phyloP scores from a whole-genome alignment of 805 yeast genomes.

The Lipomyces kockii region DNA sequence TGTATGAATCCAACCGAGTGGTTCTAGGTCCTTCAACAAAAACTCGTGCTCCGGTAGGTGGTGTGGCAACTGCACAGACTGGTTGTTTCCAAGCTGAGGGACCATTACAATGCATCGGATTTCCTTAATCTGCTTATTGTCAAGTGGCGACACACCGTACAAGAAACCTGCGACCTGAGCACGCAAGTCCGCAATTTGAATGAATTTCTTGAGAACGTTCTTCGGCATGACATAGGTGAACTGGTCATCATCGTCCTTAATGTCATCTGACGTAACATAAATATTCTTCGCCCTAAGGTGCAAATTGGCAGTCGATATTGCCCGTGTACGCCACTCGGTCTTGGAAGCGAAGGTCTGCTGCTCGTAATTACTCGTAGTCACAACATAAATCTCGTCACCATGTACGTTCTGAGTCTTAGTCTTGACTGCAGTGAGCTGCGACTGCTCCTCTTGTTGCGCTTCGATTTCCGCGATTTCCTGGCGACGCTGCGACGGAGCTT shows the following conservation, averaged over 20 bases:
- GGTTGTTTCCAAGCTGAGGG: conserved; percentile 83
- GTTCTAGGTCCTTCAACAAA: conserved; percentile 62
- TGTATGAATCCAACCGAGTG: conserved; percentile 95
- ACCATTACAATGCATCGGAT: conserved; percentile 73
- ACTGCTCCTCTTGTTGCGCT: conserved; percentile 49
- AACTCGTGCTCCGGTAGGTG: conserved; percentile 49
- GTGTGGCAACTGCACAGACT: conserved; percentile 64
- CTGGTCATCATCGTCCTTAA: conserved; percentile 55
- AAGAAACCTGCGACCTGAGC: conserved; percentile 81
- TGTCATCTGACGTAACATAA: conserved; percentile 70
- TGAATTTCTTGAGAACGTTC: conserved; percentile 74
- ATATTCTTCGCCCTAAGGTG: conserved; percentile 76
- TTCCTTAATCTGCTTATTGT: conserved; percentile 75
- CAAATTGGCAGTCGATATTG: conserved; percentile 74
- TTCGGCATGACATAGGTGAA: conserved; percentile 80
- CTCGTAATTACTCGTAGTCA: conserved; percentile 87
- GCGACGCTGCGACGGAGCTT: conserved; percentile 84
- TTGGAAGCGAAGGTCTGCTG: conserved; percentile 80
- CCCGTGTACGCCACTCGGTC: conserved; percentile 89
- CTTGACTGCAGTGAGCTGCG: conserved; percentile 72
- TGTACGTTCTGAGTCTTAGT: conserved; percentile 87
- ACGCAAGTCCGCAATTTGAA: conserved; percentile 78
- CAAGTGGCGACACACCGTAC: conserved; percentile 79
- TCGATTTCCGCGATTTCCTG: conserved; percentile 80
- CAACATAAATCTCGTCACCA: conserved; percentile 95